A percentile compares a stretch with the other conserved stretches of the same genome.
Conservation (phyloP, 2,329 filamentous ascomycete genomes). For the Davidsoniella eucalypti region DNA sequence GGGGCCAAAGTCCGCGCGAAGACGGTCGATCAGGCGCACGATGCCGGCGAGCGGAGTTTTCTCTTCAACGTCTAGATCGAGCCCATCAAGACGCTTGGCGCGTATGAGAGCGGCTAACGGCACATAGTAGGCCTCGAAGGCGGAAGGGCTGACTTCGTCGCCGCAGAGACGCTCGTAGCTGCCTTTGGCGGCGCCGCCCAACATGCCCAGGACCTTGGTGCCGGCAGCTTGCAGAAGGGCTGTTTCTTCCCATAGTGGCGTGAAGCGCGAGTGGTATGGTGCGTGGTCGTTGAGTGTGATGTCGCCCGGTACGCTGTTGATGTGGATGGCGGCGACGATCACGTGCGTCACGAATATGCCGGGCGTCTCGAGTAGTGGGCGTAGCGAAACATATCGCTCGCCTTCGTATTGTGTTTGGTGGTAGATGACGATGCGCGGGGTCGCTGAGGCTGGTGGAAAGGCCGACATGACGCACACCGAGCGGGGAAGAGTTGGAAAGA, state of each 20-base stretch:
- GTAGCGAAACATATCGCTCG: slow-evolving; percentile 31
- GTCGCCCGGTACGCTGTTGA: slow-evolving; percentile 49
- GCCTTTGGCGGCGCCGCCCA: slow-evolving; percentile 70
- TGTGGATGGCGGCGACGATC: slow-evolving; percentile 72
- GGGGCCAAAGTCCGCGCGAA: slow-evolving; percentile 52
- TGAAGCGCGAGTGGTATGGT: slow-evolving; percentile 49
- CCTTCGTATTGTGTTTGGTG: slow-evolving; percentile 38
- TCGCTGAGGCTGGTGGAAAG: slow-evolving; percentile 20
- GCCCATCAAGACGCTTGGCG: slow-evolving; percentile 44
- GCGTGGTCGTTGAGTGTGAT: slow-evolving; percentile 69
- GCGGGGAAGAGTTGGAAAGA: neutral
- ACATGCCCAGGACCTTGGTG: slow-evolving; percentile 69
- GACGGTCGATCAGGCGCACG: slow-evolving; percentile 48
- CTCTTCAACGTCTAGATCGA: slow-evolving; percentile 74
- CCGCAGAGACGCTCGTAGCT: slow-evolving; percentile 42
- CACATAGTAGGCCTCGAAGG: slow-evolving; percentile 58
- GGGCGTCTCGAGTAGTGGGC: slow-evolving; percentile 33
- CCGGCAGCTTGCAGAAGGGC: slow-evolving; percentile 53
- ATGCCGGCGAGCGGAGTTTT: slow-evolving; percentile 49
- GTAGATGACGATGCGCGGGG: slow-evolving; percentile 31
- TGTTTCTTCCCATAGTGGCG: slow-evolving; percentile 64
- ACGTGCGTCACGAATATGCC: slow-evolving; percentile 49
- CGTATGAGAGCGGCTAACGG: slow-evolving; percentile 52
- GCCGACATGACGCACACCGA: slow-evolving; percentile 3
- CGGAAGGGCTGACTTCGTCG: slow-evolving; percentile 22